Evolutionary conservation across 345 rosid species (phyloP).

Genomic region (Salix suchowensis): DNA sequence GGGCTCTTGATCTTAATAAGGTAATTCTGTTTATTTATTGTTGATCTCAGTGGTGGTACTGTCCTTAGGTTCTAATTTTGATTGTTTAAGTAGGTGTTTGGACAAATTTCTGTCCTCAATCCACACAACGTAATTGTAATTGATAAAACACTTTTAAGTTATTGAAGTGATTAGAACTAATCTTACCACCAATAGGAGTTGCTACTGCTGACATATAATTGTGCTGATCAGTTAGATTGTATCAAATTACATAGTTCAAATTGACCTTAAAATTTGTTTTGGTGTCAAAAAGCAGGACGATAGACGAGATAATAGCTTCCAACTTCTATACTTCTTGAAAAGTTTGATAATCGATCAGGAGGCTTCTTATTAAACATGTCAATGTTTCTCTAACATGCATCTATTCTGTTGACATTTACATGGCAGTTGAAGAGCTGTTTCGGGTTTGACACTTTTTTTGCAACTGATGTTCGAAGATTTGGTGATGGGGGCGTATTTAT

Average conservation of each 20-base stretch:
- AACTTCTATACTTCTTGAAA: neutral
- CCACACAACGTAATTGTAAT: too few species aligned
- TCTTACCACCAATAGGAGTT: too few species aligned
- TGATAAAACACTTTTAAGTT: too few species aligned
- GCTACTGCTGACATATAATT: too few species aligned
- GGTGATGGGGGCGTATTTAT: slow-evolving; percentile 95
- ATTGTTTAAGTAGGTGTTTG: neutral
- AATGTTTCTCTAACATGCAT: neutral
- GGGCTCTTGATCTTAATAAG: slow-evolving; percentile 92
- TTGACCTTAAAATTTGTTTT: too few species aligned
- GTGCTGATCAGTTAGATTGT: too few species aligned
- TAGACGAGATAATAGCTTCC: too few species aligned
- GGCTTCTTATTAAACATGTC: neutral
- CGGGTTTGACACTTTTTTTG: slow-evolving; percentile 82
- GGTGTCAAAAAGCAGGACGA: too few species aligned
- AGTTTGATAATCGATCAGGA: neutral
- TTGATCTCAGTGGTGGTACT: neutral
- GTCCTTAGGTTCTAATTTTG: neutral
- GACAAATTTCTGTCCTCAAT: neutral
- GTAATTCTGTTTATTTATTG: slow-evolving; percentile 30
- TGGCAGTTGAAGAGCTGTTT: slow-evolving; percentile 79
- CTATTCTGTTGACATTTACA: slow-evolving; percentile 16
- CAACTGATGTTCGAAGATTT: slow-evolving; percentile 85
- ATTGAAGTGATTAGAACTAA: too few species aligned
- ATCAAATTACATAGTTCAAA: too few species aligned